Evolutionary conservation across 192 early-diverging fungal genomes (phyloP), one percentile per base, ranked within the genome.

Genomic region (Coemansia sp.): DNA sequence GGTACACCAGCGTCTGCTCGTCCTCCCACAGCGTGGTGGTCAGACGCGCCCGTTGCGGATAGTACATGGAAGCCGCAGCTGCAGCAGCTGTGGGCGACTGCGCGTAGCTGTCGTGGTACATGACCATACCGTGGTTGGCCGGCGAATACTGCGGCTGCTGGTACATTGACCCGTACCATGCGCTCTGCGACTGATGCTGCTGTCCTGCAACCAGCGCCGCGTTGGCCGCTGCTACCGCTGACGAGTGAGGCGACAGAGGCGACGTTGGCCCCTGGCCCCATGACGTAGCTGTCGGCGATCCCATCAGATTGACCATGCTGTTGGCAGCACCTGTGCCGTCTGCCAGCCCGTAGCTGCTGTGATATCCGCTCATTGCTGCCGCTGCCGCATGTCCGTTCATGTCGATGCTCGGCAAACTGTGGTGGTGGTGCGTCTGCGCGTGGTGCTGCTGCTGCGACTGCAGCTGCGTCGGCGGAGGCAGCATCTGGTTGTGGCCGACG

Each of bases 21-120:
- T 92, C 91, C 73, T 92, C 91, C 91, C 91, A 92, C 58, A 92
- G 81, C 35, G 89, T 91, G 11, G 89, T 91, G 12, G 89, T 82
- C 55, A 82, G 70, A 47, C 79, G 79, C 8, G 79, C 79, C 15
- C 79, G 69, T 7, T 64, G 65, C 62, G 63, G 77, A 53, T 73
- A 74, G 64, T 91, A 66, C 82, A 73, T 73, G 71, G 85, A 43
- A 69, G 80, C 58, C 62, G 75, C 56, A 38, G 82, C 72, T 14
- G 82, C 72, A 1, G 65, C 65, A 1, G 75, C 75, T 0, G 72
- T 64, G 37, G 73, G 70, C 62, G 79, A 69, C 53, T 67, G 59
- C 25, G 79, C 74, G 43, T 82, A 82, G 65, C 65, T 57, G 45
- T 75, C 73, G 51, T 76, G 70, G 62, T 82, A 82, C 79, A 82